These are phyloP conservation scores for Chrysochromulina parva DNA, from an alignment of 78 protist species.

Conservation along the genomic window DNA sequence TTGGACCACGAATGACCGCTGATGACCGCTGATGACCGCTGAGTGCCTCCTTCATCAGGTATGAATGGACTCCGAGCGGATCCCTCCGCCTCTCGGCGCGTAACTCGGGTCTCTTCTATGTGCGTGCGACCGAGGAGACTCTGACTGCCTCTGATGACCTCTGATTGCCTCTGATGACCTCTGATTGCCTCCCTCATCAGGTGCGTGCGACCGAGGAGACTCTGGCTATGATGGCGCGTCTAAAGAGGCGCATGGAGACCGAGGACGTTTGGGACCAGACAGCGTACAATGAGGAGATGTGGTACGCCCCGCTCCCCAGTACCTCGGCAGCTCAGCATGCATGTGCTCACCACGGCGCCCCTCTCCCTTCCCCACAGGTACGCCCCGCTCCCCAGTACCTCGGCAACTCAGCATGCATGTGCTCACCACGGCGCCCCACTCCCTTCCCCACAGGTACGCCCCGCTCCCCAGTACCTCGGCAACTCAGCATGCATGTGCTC, in stretches of 20 bases:
- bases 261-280: constrained; percentile 10
- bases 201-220: background rate
- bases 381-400: no score
- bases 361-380: constrained; percentile 95
- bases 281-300: constrained; percentile 9
- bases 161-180: no score
- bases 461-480: background rate
- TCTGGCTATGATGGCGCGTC: background rate
- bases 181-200: no score
- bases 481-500: no score
- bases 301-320: constrained; percentile 12
- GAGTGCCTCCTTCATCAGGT: no score
- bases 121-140: background rate
- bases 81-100: constrained; percentile 6
- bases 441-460: background rate
- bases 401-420: no score
- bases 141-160: no score
- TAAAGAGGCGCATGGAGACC: background rate
- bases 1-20: background rate
- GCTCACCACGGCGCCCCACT: no score
- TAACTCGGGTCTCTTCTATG: background rate
- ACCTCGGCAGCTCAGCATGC: no score
- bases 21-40: no score
- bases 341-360: constrained; percentile 44
- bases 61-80: no score